phyloP scores from a whole-genome alignment of 495 filamentous ascomycete species.

The Xylaria castorea region DNA sequence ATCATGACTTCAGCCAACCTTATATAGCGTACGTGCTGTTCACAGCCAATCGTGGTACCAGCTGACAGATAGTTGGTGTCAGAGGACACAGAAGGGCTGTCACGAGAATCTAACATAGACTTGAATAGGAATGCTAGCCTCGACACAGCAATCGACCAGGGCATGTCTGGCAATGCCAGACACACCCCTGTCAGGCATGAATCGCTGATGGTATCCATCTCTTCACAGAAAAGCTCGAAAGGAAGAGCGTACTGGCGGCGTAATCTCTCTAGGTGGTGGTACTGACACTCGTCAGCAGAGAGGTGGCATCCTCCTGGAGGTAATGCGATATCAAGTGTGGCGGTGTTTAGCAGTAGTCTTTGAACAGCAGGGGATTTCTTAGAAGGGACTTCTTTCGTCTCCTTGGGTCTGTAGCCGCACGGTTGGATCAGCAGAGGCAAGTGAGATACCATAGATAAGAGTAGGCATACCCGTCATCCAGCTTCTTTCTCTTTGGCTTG shows the following conservation, averaged over 20 bases:
- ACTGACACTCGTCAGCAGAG: constrained; percentile 17
- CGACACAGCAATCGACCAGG: constrained; percentile 21
- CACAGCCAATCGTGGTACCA: constrained; percentile 15
- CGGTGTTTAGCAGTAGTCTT: background rate
- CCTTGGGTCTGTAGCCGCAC: background rate
- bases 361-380: background rate
- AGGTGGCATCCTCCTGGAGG: background rate
- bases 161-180: constrained; percentile 24
- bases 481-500: background rate
- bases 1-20: constrained; percentile 8
- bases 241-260: constrained; percentile 15
- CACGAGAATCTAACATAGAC: background rate
- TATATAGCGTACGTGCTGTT: constrained; percentile 11
- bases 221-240: constrained; percentile 17
- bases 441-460: background rate
- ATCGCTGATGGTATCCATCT: constrained; percentile 22
- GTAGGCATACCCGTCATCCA: background rate
- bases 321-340: constrained; percentile 1
- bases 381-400: background rate
- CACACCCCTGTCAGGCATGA: constrained; percentile 21
- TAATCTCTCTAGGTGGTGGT: constrained; percentile 5
- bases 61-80: background rate
- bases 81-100: background rate
- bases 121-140: constrained; percentile 21
- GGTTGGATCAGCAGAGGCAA: background rate